These are phyloP conservation scores for Metarhizium guizhouense DNA, from an alignment of 2,329 filamentous ascomycete species.

Conservation along the genomic window DNA sequence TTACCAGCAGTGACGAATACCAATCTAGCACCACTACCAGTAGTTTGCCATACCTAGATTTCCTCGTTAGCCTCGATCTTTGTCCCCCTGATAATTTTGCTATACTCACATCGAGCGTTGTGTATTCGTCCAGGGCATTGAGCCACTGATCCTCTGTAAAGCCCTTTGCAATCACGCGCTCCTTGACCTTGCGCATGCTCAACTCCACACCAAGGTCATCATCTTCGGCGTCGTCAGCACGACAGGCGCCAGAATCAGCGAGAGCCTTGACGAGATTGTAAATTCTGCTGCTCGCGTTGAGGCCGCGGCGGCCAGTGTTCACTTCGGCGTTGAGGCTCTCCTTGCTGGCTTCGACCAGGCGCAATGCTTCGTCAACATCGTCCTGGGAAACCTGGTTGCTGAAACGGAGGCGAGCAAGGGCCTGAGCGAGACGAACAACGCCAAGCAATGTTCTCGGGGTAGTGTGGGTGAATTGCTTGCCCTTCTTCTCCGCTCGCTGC, in stretches of 20 bases:
- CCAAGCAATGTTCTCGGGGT: slow-evolving; percentile 90
- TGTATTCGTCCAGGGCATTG: slow-evolving; percentile 81
- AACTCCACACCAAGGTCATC: slow-evolving; percentile 55
- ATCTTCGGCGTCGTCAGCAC: slow-evolving; percentile 57
- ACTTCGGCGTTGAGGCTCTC: slow-evolving; percentile 73
- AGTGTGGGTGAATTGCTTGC: slow-evolving; percentile 89
- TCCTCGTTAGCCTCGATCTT: slow-evolving; percentile 25
- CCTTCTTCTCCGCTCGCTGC: slow-evolving; percentile 80
- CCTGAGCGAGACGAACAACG: slow-evolving; percentile 86
- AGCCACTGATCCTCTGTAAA: slow-evolving; percentile 93
- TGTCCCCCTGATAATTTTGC: background rate
- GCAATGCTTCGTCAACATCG: slow-evolving; percentile 90
- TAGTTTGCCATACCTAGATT: slow-evolving; percentile 66
- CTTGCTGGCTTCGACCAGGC: slow-evolving; percentile 88
- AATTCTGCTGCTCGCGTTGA: slow-evolving; percentile 80
- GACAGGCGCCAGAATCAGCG: slow-evolving; percentile 77
- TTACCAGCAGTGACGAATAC: slow-evolving; percentile 58
- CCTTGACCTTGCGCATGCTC: slow-evolving; percentile 79
- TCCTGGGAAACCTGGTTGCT: slow-evolving; percentile 75
- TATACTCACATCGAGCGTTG: slow-evolving; percentile 72
- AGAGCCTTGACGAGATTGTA: slow-evolving; percentile 89
- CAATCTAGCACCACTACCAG: slow-evolving; percentile 59
- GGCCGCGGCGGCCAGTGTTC: slow-evolving; percentile 50
- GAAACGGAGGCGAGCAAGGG: slow-evolving; percentile 86
- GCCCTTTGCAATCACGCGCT: slow-evolving; percentile 88